A percentile compares a stretch with the other conserved stretches of the same genome.
phyloP scores from a whole-genome alignment of 192 early-diverging fungal species.

The Coemansia aciculifera region DNA sequence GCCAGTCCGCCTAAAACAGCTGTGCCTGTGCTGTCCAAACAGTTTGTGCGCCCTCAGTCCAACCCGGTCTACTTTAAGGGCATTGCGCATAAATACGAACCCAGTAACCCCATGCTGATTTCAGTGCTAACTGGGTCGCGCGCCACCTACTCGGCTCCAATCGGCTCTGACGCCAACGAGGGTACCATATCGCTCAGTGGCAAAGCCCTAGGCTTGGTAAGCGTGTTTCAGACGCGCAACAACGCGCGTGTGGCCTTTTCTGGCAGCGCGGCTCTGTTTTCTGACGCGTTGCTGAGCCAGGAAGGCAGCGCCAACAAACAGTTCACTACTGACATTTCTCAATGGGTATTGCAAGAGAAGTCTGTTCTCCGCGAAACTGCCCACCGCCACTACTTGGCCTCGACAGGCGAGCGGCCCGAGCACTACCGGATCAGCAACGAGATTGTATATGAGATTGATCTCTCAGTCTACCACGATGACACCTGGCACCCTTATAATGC shows the following conservation, averaged over 20 bases:
- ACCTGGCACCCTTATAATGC: constrained; percentile 79
- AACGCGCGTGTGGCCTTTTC: constrained; percentile 84
- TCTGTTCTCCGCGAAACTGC: constrained; percentile 62
- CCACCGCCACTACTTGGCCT: constrained; percentile 60
- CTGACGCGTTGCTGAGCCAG: constrained; percentile 62
- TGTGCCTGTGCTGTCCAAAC: constrained; percentile 35
- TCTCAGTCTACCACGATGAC: constrained; percentile 76
- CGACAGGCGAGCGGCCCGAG: constrained; percentile 70
- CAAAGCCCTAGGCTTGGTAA: constrained; percentile 68
- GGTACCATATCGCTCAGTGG: constrained; percentile 55
- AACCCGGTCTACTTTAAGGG: constrained; percentile 66
- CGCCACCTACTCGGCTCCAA: constrained; percentile 63
- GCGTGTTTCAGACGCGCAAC: constrained; percentile 83
- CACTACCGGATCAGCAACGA: constrained; percentile 91
- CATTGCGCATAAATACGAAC: constrained; percentile 68
- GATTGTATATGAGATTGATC: constrained; percentile 81
- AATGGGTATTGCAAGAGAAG: constrained; percentile 95
- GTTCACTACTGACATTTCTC: constrained; percentile 72
- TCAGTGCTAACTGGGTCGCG: constrained; percentile 61
- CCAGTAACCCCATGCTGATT: constrained; percentile 64
- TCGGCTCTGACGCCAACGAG: constrained; percentile 1
- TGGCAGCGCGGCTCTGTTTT: constrained; percentile 83
- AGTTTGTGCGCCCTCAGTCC: constrained; percentile 5
- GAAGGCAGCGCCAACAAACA: constrained; percentile 61
- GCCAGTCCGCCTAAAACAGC: constrained; percentile 50